Conservation (phyloP, 208 protist genomes). For the Zelonia costaricensis region DNA sequence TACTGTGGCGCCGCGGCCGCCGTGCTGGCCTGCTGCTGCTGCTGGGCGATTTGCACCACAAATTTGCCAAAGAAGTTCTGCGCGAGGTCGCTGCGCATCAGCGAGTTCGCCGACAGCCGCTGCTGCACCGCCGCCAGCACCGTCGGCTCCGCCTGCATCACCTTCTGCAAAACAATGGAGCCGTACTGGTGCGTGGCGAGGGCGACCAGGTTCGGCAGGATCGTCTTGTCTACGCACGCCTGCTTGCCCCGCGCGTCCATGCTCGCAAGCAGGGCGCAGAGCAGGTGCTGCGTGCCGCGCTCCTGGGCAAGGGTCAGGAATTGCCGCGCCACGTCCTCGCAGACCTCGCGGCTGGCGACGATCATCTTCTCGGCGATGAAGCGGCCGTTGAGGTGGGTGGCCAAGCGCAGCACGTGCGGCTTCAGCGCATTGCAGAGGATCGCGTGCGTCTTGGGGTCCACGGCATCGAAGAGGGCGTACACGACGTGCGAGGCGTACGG, state of each 20-base stretch:
- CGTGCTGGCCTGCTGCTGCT: slow-evolving; percentile 10
- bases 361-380: slow-evolving; percentile 87
- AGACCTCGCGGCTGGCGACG: slow-evolving; percentile 73
- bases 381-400: slow-evolving; percentile 83
- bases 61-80: slow-evolving; percentile 90
- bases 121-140: slow-evolving; percentile 50
- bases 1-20: too few species aligned
- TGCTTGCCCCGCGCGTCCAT: slow-evolving; percentile 69
- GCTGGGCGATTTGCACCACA: slow-evolving; percentile 75
- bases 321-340: slow-evolving; percentile 70
- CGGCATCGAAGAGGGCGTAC: slow-evolving; percentile 65
- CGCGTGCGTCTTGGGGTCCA: slow-evolving; percentile 68
- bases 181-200: slow-evolving; percentile 66
- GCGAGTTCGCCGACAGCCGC: slow-evolving; percentile 37
- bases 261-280: slow-evolving; percentile 65
- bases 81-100: slow-evolving; percentile 61
- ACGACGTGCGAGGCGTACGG: slow-evolving; percentile 81
- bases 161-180: slow-evolving; percentile 82
- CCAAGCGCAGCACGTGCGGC: slow-evolving; percentile 51
- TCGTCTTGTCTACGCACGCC: slow-evolving; percentile 46
- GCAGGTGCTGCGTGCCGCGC: slow-evolving; percentile 83
- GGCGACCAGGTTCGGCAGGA: slow-evolving; percentile 45
- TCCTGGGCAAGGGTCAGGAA: slow-evolving; percentile 64
- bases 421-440: slow-evolving; percentile 69
- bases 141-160: slow-evolving; percentile 66